A percentile compares a stretch with the other conserved stretches of the same genome.
These are phyloP conservation scores for Isabelozyma rhagii DNA, from an alignment of 805 yeast species.

Conservation along the genomic window DNA sequence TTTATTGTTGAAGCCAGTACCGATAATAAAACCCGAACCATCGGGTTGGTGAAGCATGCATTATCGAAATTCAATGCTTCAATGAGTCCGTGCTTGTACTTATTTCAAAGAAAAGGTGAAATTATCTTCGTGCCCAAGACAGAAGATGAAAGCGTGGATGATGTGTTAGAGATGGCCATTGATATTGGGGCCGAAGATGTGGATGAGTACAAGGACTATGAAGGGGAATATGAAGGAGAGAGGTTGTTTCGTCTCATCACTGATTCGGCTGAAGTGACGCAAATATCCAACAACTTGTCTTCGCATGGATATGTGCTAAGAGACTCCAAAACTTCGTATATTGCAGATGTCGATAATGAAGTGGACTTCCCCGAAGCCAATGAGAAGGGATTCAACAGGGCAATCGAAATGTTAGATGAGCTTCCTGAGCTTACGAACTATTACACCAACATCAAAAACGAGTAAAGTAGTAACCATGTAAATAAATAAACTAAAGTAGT, in stretches of 20 bases:
- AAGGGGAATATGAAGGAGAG: conserved; percentile 37
- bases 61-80: conserved; percentile 68
- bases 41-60: conserved; percentile 70
- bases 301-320: conserved; percentile 52
- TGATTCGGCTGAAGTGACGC: conserved; percentile 60
- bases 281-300: conserved; percentile 57
- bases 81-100: conserved; percentile 72
- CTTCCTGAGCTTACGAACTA: conserved; percentile 83
- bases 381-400: conserved; percentile 50
- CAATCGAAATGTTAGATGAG: conserved; percentile 62
- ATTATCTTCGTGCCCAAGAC: conserved; percentile 48
- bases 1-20: conserved; percentile 83
- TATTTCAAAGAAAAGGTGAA: conserved; percentile 78
- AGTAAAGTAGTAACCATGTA: not conserved
- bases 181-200: conserved; percentile 83
- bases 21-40: conserved; percentile 82
- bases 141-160: conserved; percentile 49
- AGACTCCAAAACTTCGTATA: conserved; percentile 69
- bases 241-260: conserved; percentile 48
- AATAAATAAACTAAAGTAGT: too few relatives aligned
- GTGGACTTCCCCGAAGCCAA: conserved; percentile 55
- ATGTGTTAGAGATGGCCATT: conserved; percentile 67
- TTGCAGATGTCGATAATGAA: conserved; percentile 59
- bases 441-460: conserved; percentile 61
- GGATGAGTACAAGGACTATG: conserved; percentile 46